phyloP scores from a whole-genome alignment of 352 stramenopile genomes.

The Pythium phragmiticola region DNA sequence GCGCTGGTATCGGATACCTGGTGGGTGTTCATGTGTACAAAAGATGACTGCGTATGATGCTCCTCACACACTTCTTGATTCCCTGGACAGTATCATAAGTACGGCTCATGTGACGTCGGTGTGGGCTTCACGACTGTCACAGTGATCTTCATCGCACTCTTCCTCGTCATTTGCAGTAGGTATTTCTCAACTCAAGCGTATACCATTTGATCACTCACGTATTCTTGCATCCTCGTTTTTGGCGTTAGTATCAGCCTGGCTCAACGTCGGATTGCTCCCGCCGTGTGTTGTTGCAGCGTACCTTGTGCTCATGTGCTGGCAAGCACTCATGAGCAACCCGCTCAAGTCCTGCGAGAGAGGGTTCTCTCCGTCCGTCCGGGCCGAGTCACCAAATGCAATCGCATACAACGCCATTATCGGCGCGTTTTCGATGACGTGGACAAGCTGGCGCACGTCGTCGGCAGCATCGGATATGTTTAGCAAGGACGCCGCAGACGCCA shows the following conservation, averaged over 20 bases:
- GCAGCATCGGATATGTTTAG: conserved; percentile 60
- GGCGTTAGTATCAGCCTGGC: conserved; percentile 52
- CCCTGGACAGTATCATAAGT: conserved; percentile 82
- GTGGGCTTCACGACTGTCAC: conserved; percentile 89
- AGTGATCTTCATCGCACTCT: conserved; percentile 61
- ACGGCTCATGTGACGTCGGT: conserved; percentile 71
- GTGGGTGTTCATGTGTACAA: conserved; percentile 25
- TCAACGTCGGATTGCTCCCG: conserved; percentile 74
- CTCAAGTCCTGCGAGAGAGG: conserved; percentile 41
- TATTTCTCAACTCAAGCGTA: neutral
- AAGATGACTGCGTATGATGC: neutral
- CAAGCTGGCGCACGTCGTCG: conserved; percentile 65
- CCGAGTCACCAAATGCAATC: conserved; percentile 24
- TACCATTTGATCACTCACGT: no score
- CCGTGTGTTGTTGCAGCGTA: conserved; percentile 74
- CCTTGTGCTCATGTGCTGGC: conserved; percentile 75
- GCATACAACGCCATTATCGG: conserved; percentile 51
- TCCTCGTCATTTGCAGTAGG: conserved; percentile 68
- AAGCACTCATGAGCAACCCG: conserved; percentile 60
- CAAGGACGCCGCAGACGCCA: conserved; percentile 46
- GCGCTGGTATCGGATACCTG: conserved; percentile 43
- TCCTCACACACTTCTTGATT: neutral
- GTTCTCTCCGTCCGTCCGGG: neutral
- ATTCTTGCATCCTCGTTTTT: neutral
- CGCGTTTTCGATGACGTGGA: conserved; percentile 66